Conservation (phyloP, 768 basidiomycete genomes). For the Pleurotus sapidus region DNA sequence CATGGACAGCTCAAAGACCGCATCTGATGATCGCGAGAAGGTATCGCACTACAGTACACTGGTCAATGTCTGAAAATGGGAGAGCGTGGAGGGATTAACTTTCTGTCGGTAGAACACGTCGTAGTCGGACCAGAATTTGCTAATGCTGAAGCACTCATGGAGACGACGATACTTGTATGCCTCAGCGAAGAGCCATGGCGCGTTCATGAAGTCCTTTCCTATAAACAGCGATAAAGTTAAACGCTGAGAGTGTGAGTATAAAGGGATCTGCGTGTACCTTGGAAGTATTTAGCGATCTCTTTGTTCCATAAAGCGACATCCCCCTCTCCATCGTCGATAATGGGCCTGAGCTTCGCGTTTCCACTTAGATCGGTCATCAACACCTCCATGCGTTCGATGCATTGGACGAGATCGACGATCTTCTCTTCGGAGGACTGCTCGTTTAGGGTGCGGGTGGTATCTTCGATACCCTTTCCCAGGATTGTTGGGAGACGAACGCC, state of each 20-base stretch:
- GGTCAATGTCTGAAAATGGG: constrained; percentile 7
- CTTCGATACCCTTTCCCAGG: constrained; percentile 93
- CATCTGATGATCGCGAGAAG: constrained; percentile 87
- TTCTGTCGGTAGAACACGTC: constrained; percentile 97
- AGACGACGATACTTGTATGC: constrained; percentile 92
- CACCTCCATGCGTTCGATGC: constrained; percentile 86
- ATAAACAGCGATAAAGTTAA: not conserved
- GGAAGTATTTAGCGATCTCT: constrained; percentile 92
- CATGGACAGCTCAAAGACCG: constrained; percentile 91
- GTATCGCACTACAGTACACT: constrained; percentile 71
- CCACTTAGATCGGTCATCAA: constrained; percentile 86
- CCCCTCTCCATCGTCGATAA: constrained; percentile 87
- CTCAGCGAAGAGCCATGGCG: constrained; percentile 95
- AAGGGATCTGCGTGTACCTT: constrained; percentile 46
- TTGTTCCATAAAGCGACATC: constrained; percentile 98
- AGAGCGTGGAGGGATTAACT: constrained; percentile 28
- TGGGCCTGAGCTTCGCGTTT: constrained; percentile 81
- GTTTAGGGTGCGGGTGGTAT: constrained; percentile 85
- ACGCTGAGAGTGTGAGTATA: too few species aligned
- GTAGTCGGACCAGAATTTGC: constrained; percentile 87
- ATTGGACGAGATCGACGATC: constrained; percentile 79
- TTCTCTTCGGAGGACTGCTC: constrained; percentile 79
- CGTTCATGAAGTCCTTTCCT: constrained; percentile 94
- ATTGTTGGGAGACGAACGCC: constrained; percentile 94
- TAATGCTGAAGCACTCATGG: constrained; percentile 90